Conservation (phyloP, 352 stramenopile species). For the Phytophthora pini region DNA sequence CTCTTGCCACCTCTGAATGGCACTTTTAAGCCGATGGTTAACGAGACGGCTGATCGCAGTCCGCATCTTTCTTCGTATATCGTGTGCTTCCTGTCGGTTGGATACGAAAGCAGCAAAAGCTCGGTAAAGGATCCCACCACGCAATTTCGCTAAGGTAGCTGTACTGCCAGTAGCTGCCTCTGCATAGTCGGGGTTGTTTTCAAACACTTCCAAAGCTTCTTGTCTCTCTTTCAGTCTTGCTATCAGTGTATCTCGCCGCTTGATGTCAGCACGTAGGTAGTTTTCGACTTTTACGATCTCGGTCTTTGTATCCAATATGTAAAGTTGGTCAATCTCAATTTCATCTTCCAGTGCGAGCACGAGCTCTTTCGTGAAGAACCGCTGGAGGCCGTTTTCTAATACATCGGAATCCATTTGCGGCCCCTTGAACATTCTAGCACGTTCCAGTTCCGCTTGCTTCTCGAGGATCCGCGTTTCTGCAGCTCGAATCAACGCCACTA, state of each 20-base stretch:
- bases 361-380: constrained; percentile 82
- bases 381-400: constrained; percentile 70
- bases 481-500: constrained; percentile 72
- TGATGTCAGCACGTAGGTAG: constrained; percentile 67
- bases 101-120: constrained; percentile 58
- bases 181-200: constrained; percentile 40
- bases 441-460: constrained; percentile 83
- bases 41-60: constrained; percentile 31
- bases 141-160: constrained; percentile 46
- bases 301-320: constrained; percentile 80
- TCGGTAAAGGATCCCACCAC: constrained; percentile 49
- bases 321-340: constrained; percentile 86
- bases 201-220: constrained; percentile 54
- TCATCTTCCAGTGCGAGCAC: constrained; percentile 80
- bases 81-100: constrained; percentile 42
- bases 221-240: constrained; percentile 48
- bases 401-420: constrained; percentile 85
- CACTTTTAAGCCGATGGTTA: constrained; percentile 31
- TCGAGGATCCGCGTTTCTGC: constrained; percentile 74
- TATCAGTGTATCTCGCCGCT: constrained; percentile 38
- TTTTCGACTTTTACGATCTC: constrained; percentile 79
- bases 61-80: constrained; percentile 52
- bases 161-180: constrained; percentile 11
- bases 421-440: constrained; percentile 68
- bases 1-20: constrained; percentile 41